Percentiles rank a stretch among this genome's conserved stretches.
phyloP scores from a whole-genome alignment of 2,329 filamentous ascomycete species.

The Fusarium sp. region DNA sequence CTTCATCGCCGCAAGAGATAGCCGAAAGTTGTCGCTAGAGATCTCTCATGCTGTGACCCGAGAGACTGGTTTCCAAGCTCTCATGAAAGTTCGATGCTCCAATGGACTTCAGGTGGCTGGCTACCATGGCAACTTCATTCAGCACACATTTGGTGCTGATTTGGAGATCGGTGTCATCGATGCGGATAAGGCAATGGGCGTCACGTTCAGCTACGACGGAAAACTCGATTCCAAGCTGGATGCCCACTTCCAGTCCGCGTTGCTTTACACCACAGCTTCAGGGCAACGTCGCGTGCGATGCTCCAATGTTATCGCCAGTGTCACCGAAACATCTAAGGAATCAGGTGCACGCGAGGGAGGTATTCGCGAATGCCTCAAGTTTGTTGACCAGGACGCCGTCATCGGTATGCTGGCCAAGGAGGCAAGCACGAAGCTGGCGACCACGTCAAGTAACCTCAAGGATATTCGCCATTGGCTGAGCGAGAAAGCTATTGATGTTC shows the following conservation, averaged over 20 bases:
- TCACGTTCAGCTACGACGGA: conserved; percentile 94
- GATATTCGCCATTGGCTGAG: conserved; percentile 85
- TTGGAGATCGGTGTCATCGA: conserved; percentile 93
- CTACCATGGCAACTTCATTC: conserved; percentile 97
- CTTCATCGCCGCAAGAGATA: conserved; percentile 88
- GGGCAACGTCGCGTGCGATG: conserved; percentile 92
- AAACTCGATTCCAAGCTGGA: conserved; percentile 97
- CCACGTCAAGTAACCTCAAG: conserved; percentile 77
- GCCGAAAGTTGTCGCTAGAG: conserved; percentile 84
- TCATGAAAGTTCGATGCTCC: conserved; percentile 98
- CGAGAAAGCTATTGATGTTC: conserved; percentile 92
- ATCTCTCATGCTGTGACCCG: conserved; percentile 86
- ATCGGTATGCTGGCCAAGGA: conserved; percentile 91
- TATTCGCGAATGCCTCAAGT: conserved; percentile 86
- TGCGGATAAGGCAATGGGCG: conserved; percentile 90
- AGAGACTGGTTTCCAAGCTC: conserved; percentile 92
- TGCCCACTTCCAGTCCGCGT: conserved; percentile 94
- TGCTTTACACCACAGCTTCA: conserved; percentile 91
- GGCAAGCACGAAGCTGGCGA: conserved; percentile 83
- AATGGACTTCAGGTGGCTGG: conserved; percentile 92
- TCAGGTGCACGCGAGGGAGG: conserved; percentile 58
- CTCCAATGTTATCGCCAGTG: conserved; percentile 91
- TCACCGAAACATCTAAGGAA: conserved; percentile 73
- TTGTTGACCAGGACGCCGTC: conserved; percentile 95
- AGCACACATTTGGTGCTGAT: conserved; percentile 94